Evolutionary conservation across 2,329 filamentous ascomycete species (phyloP).

Genomic region (Blastomyces silverae): DNA sequence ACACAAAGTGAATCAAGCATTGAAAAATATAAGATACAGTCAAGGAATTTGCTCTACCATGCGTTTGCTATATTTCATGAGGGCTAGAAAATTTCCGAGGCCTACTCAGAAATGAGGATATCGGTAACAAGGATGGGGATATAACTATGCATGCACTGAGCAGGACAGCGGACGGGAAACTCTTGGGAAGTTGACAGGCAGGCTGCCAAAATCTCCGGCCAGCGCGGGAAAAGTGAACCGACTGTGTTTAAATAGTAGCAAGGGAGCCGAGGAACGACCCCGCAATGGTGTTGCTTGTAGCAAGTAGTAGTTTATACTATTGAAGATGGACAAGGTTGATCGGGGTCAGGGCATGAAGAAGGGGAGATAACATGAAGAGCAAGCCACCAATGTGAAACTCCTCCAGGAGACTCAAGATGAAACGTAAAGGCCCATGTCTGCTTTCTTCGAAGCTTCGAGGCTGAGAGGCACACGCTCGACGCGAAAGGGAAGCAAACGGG

Average conservation of each 20-base stretch:
- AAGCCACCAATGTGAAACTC: neutral
- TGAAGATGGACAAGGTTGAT: neutral
- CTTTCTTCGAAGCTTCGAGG: neutral
- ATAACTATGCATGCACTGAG: neutral
- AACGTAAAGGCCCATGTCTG: constrained; percentile 3
- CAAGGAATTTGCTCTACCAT: neutral
- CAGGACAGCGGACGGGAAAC: neutral
- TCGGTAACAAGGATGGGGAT: neutral
- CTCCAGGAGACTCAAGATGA: neutral
- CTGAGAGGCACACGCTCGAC: neutral
- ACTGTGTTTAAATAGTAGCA: neutral
- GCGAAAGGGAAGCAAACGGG: neutral
- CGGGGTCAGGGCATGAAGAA: neutral
- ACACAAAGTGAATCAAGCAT: neutral
- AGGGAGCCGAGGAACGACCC: neutral
- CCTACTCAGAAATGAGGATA: neutral
- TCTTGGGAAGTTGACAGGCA: neutral
- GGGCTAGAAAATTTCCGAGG: neutral
- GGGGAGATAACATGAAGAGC: neutral
- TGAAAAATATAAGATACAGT: neutral
- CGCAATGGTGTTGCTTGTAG: neutral
- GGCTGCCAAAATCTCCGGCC: neutral
- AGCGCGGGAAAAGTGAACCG: neutral
- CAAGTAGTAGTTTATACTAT: too few relatives aligned
- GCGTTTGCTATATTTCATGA: neutral